phyloP scores from a whole-genome alignment of 2,329 filamentous ascomycete genomes.

The Stagonosporopsis rhizophila region DNA sequence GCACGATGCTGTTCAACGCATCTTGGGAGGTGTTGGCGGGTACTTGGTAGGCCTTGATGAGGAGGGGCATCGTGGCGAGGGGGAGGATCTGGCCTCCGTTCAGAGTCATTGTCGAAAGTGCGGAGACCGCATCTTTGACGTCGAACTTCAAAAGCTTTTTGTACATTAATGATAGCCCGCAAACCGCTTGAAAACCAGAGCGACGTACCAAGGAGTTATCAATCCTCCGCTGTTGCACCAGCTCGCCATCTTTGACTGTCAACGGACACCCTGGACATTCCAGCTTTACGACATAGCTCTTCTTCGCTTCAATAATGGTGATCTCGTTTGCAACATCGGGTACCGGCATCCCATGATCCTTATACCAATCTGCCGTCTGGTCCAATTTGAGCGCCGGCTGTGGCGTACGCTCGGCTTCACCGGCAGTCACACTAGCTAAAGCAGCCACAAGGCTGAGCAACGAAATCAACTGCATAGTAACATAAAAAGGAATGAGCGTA shows the following conservation, averaged over 20 bases:
- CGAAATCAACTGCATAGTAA: conserved; percentile 26
- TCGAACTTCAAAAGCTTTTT: conserved; percentile 35
- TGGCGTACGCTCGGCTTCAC: conserved; percentile 2
- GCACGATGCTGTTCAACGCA: conserved; percentile 14
- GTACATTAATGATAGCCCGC: background rate
- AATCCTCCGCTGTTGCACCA: conserved; percentile 26
- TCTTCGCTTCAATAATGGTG: conserved; percentile 27
- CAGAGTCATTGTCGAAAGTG: conserved; percentile 24
- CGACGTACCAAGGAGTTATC: conserved; percentile 35
- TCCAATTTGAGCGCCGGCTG: conserved; percentile 19
- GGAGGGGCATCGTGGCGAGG: conserved; percentile 31
- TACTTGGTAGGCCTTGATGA: conserved; percentile 33
- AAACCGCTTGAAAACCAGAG: background rate
- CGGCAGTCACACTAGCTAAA: conserved; percentile 13
- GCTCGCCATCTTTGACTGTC: conserved; percentile 17
- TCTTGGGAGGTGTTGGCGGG: conserved; percentile 24
- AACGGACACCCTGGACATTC: conserved; percentile 40
- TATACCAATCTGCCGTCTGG: conserved; percentile 23
- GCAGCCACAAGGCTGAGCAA: conserved; percentile 17
- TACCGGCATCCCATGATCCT: background rate
- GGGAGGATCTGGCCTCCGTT: conserved; percentile 34
- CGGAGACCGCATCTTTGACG: conserved; percentile 14
- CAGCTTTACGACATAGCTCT: conserved; percentile 39
- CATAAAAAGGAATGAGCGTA: conserved; percentile 10
- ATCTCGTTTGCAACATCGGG: conserved; percentile 22